These are phyloP conservation scores for Xylariaceae sp. DNA, from an alignment of 2,329 filamentous ascomycete species.

Conservation along the genomic window DNA sequence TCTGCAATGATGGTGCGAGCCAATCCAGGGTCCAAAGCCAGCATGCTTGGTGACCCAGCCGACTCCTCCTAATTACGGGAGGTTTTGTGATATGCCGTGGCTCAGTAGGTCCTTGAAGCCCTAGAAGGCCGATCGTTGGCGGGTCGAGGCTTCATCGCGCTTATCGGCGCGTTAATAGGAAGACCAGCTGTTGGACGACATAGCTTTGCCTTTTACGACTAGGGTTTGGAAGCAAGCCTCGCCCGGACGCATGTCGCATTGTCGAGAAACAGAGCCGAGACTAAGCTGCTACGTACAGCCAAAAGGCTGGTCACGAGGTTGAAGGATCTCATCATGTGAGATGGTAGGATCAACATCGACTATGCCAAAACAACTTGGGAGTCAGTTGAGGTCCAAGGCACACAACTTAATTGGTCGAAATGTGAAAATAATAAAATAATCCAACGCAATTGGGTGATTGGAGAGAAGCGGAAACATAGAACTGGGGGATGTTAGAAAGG, in stretches of 20 bases:
- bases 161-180: slow-evolving; percentile 12
- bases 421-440: slow-evolving; percentile 3
- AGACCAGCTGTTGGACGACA: slow-evolving; percentile 8
- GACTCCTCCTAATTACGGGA: slow-evolving; percentile 2
- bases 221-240: slow-evolving; percentile 5
- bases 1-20: background rate
- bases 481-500: slow-evolving; percentile 2
- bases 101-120: slow-evolving; percentile 7
- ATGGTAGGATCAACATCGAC: slow-evolving; percentile 16
- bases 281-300: slow-evolving; percentile 21
- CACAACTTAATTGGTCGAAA: slow-evolving; percentile 18
- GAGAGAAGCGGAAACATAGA: slow-evolving; percentile 13
- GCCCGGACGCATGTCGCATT: slow-evolving; percentile 8
- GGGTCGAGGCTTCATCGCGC: slow-evolving; percentile 13
- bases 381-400: slow-evolving; percentile 20
- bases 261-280: slow-evolving; percentile 18
- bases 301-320: slow-evolving; percentile 21
- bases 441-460: slow-evolving; percentile 19
- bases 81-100: background rate
- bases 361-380: slow-evolving; percentile 10
- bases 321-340: slow-evolving; percentile 11
- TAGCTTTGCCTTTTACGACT: slow-evolving; percentile 2
- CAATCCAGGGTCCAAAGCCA: background rate
- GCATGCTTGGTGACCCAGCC: background rate
- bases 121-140: slow-evolving; percentile 20